phyloP scores from a whole-genome alignment of 257 asterid genomes.

The Rauvolfia tetraphylla region DNA sequence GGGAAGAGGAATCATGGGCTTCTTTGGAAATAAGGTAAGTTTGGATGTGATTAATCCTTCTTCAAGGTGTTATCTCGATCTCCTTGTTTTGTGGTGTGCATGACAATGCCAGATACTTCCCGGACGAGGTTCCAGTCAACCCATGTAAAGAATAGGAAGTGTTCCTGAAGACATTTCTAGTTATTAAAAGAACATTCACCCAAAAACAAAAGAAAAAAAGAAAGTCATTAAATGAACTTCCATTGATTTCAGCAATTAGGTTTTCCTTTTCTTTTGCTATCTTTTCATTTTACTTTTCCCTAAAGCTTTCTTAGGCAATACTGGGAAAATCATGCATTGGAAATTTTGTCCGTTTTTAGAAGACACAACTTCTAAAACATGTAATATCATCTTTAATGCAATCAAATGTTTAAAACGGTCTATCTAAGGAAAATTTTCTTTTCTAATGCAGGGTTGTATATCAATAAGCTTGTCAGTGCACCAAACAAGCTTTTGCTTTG shows the following conservation, averaged over 20 bases:
- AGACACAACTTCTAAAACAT: not conserved
- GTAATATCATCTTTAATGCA: too few species aligned
- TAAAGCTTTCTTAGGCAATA: too few species aligned
- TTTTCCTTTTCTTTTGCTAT: too few species aligned
- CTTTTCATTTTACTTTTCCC: too few species aligned
- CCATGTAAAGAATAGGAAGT: not conserved
- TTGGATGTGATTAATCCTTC: not conserved
- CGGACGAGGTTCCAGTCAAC: too few species aligned
- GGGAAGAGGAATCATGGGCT: conserved; percentile 98
- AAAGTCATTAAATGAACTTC: too few species aligned
- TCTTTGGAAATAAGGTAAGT: conserved; percentile 82
- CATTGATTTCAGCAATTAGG: not conserved
- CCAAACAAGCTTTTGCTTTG: conserved; percentile 82
- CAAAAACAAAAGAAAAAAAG: too few species aligned
- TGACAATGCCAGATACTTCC: not conserved
- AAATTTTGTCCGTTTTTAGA: not conserved
- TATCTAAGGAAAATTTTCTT: not conserved
- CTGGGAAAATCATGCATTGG: not conserved
- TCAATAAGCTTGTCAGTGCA: conserved; percentile 83
- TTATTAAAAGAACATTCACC: too few species aligned
- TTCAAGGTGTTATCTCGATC: not conserved
- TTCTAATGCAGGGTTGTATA: conserved; percentile 69
- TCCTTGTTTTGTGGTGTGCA: not conserved
- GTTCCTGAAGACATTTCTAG: not conserved
- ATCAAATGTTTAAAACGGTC: too few species aligned